Evolutionary conservation across 345 rosid species (phyloP).

Genomic region (Mallotus nudiflorus): DNA sequence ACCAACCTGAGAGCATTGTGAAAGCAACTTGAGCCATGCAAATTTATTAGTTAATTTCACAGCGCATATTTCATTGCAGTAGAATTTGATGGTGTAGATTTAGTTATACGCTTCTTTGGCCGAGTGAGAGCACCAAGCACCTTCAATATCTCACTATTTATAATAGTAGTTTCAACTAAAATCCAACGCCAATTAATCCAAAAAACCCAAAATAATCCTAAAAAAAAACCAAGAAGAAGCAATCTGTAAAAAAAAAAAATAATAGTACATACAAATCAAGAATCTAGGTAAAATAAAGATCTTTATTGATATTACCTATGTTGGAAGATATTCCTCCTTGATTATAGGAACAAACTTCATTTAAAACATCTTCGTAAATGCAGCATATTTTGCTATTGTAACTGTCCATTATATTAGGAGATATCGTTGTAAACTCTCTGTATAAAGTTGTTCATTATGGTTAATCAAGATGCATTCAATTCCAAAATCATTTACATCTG

Average conservation of each 20-base stretch:
- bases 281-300: slow-evolving; percentile 14
- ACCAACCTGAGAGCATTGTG: slow-evolving; percentile 75
- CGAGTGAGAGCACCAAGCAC: slow-evolving; percentile 27
- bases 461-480: no score
- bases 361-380: no score
- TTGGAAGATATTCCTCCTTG: no score
- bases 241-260: slow-evolving; percentile 4
- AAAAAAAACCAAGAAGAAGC: background rate
- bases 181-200: slow-evolving; percentile 18
- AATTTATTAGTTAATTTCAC: slow-evolving; percentile 41
- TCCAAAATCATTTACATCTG: no score
- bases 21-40: slow-evolving; percentile 92
- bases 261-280: slow-evolving; percentile 28
- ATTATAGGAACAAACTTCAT: no score
- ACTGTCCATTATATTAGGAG: no score
- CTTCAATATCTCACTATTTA: slow-evolving; percentile 47
- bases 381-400: no score
- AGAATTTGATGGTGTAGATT: slow-evolving; percentile 7
- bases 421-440: no score
- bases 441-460: no score
- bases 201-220: slow-evolving; percentile 9
- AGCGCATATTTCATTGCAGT: background rate
- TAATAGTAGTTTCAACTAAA: slow-evolving; percentile 47
- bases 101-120: slow-evolving; percentile 41
- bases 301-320: slow-evolving; percentile 43